Evolutionary conservation across 1,284 basidiomycete genomes (phyloP).

Genomic region (Ustilago sp.): DNA sequence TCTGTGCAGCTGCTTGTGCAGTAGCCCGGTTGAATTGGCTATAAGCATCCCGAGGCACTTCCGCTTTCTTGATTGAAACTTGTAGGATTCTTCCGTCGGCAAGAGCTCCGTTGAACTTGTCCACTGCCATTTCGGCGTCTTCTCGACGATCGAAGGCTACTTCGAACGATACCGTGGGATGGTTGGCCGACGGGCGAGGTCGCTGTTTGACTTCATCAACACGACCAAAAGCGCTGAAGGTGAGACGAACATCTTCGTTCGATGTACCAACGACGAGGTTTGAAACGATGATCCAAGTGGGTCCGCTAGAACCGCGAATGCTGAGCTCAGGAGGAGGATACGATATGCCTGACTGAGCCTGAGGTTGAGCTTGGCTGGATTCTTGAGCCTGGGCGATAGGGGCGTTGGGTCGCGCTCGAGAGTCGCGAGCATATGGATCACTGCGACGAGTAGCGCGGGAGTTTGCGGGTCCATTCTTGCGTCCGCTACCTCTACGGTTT

Average conservation of each 20-base stretch:
- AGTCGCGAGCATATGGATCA: constrained; percentile 47
- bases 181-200: constrained; percentile 50
- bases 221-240: constrained; percentile 61
- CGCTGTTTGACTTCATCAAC: constrained; percentile 59
- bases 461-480: constrained; percentile 26
- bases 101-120: constrained; percentile 63
- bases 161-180: constrained; percentile 61
- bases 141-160: constrained; percentile 56
- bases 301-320: constrained; percentile 63
- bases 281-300: constrained; percentile 63
- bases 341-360: constrained; percentile 24
- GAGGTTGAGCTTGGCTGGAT: background rate
- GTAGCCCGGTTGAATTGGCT: constrained; percentile 44
- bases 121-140: constrained; percentile 56
- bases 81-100: constrained; percentile 65
- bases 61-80: constrained; percentile 56
- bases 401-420: constrained; percentile 23
- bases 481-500: constrained; percentile 30
- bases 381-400: constrained; percentile 11
- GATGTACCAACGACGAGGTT: constrained; percentile 64
- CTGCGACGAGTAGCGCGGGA: constrained; percentile 40
- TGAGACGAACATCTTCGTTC: constrained; percentile 62
- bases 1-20: constrained; percentile 40
- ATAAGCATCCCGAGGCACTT: constrained; percentile 30
- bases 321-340: constrained; percentile 56